These are phyloP conservation scores for Rhytidiadelphus loreus DNA, from an alignment of 225 moss, liverwort and hornwort genomes.

Conservation along the genomic window DNA sequence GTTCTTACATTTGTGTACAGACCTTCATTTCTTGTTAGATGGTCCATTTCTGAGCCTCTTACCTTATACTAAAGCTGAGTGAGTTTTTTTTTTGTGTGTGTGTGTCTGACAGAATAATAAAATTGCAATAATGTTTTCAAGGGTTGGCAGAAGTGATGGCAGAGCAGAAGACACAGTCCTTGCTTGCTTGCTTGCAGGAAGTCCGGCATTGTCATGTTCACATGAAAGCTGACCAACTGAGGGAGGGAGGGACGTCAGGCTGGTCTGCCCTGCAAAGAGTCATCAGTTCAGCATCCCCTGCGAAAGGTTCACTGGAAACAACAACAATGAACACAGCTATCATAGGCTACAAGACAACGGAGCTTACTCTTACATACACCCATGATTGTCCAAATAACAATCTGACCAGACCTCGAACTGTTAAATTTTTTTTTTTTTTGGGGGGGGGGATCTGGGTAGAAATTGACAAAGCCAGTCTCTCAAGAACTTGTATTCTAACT, in stretches of 20 bases:
- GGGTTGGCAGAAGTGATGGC: neutral
- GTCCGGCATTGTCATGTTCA: neutral
- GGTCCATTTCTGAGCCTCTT: too few relatives aligned
- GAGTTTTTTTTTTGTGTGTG: too few relatives aligned
- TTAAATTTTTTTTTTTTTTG: too few relatives aligned
- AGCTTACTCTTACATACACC: neutral
- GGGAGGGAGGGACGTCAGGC: neutral
- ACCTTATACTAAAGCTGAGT: too few relatives aligned
- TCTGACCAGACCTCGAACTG: too few relatives aligned
- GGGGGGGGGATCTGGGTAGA: neutral
- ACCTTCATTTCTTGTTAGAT: too few relatives aligned
- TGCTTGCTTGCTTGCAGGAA: neutral
- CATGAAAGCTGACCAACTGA: neutral
- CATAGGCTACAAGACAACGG: neutral
- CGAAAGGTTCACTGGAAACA: neutral
- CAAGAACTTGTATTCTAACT: neutral
- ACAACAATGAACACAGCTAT: neutral
- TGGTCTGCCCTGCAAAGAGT: neutral
- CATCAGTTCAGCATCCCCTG: neutral
- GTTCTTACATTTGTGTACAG: too few relatives aligned
- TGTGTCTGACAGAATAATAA: neutral
- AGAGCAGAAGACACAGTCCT: neutral
- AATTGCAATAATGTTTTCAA: neutral
- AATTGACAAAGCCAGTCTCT: neutral
- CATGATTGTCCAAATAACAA: neutral